Conservation (phyloP, 1,284 basidiomycete genomes). For the Sanghuangporus sanghuang region DNA sequence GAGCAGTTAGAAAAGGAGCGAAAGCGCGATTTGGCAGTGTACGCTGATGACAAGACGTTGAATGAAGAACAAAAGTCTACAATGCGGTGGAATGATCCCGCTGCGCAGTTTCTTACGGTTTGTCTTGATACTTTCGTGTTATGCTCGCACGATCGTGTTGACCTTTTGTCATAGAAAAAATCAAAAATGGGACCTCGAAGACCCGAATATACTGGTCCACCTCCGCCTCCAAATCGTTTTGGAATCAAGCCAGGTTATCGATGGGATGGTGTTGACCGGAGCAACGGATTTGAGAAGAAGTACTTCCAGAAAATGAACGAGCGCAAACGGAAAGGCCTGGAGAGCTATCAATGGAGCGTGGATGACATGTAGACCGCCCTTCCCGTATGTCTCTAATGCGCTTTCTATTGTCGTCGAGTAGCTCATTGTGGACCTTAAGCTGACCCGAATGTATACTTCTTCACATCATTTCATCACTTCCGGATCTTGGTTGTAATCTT, state of each 20-base stretch:
- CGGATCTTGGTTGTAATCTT: too few species aligned
- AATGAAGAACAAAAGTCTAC: conserved; percentile 79
- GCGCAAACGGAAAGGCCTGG: conserved; percentile 58
- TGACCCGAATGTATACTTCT: not conserved
- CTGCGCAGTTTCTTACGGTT: conserved; percentile 87
- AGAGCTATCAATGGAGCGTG: conserved; percentile 79
- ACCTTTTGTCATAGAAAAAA: conserved; percentile 49
- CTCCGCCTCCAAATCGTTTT: conserved; percentile 92
- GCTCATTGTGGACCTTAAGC: not conserved
- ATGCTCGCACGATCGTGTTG: not conserved
- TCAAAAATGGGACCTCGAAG: conserved; percentile 66
- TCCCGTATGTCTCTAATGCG: not conserved
- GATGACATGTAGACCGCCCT: conserved; percentile 76
- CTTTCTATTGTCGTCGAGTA: not conserved
- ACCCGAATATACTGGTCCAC: conserved; percentile 85
- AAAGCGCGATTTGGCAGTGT: conserved; percentile 65
- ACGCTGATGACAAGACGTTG: conserved; percentile 78
- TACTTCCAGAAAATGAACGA: conserved; percentile 81
- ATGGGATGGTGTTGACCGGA: conserved; percentile 94
- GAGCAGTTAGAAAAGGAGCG: conserved; percentile 65
- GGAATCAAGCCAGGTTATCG: conserved; percentile 92
- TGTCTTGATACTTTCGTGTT: conserved; percentile 1
- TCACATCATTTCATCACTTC: too few species aligned
- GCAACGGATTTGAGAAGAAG: conserved; percentile 94
- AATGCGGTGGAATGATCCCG: conserved; percentile 93